Percentiles rank a stretch among this genome's conserved stretches.
Evolutionary conservation across 2,329 filamentous ascomycete genomes (phyloP).

Genomic region (Colletotrichum sp.): DNA sequence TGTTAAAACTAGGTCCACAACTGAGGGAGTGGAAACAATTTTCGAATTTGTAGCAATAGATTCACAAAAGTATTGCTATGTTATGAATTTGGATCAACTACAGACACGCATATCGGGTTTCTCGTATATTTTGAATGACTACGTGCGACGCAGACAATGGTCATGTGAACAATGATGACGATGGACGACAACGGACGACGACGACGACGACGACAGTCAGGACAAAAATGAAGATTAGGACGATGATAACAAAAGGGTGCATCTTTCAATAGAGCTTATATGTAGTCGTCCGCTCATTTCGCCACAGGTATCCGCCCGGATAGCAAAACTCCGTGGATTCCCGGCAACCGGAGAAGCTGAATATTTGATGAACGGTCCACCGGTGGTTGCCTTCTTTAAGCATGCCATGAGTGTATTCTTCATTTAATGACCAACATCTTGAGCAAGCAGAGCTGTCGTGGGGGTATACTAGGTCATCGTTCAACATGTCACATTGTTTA

Average conservation of each 20-base stretch:
- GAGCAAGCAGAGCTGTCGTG: background rate
- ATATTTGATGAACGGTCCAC: too few species aligned
- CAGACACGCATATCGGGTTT: background rate
- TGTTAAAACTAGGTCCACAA: background rate
- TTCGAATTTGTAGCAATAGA: background rate
- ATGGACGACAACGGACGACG: too few species aligned
- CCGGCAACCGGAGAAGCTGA: too few species aligned
- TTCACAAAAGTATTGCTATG: background rate
- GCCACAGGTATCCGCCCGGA: too few species aligned
- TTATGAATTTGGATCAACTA: background rate
- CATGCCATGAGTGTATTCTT: rapidly evolving
- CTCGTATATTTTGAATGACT: background rate
- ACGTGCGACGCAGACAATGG: background rate
- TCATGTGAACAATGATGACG: background rate
- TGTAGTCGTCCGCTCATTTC: too few species aligned
- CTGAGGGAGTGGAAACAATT: background rate
- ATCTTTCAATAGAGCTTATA: too few species aligned
- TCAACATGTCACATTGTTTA: rapidly evolving
- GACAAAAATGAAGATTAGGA: too few species aligned
- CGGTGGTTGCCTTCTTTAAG: background rate
- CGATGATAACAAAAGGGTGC: too few species aligned
- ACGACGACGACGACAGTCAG: too few species aligned
- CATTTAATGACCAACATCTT: background rate
- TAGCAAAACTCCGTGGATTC: too few species aligned
- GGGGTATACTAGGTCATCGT: background rate